Base-by-base conservation (phyloP, 139 green algal genomes). In the Micromonas pusilla region DNA sequence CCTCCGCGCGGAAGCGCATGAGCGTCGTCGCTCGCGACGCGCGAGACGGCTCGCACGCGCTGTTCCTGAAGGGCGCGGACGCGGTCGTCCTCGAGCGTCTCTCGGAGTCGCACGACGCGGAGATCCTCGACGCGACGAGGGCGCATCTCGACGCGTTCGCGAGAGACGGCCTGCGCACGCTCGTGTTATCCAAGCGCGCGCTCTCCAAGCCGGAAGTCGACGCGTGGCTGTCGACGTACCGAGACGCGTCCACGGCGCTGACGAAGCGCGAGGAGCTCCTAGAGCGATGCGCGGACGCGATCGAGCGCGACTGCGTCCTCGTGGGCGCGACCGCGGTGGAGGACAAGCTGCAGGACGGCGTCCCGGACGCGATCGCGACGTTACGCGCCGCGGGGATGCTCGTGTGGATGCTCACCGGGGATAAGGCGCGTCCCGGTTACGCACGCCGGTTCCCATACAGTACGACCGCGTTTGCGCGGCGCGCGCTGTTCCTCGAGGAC, bases 271-370 rank as follows among this genome's bases (percentile, higher is more conserved):
- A 93, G 72, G 83, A 84, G 53, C 81, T 82, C 63, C 64, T 97
- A 6, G 85, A 86, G 6, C 87, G 79, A 5, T 83, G 75, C 33
- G 86, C 85, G n/a, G 82, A 88, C 36, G 21, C 80, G 34, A 85
- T 88, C 38, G 87, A 94, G 79, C 76, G 73, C 33, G 65, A 89
- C 21, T 62, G 88, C 21, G 76, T 80, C n/a, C 87, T 97, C 26
- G 85, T 97, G 74, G 94, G 94, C 33, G 91, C 92, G 64, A 99
- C 93, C 21, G 95, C 95, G 53, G 98, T 99, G 66, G 95, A 99
- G 86, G 95, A 98, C 87, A 98, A 98, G 88, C 91, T 99, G n/a
- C 86, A 90, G 76, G 88, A 96, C 33, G 95, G 95, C 19, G 95
- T 99, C 70, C 95, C 95, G 19, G 72, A 88, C 39, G 91, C 88